Base-by-base conservation (phyloP, 2,329 filamentous ascomycete genomes). In the Cercospora sp. region DNA sequence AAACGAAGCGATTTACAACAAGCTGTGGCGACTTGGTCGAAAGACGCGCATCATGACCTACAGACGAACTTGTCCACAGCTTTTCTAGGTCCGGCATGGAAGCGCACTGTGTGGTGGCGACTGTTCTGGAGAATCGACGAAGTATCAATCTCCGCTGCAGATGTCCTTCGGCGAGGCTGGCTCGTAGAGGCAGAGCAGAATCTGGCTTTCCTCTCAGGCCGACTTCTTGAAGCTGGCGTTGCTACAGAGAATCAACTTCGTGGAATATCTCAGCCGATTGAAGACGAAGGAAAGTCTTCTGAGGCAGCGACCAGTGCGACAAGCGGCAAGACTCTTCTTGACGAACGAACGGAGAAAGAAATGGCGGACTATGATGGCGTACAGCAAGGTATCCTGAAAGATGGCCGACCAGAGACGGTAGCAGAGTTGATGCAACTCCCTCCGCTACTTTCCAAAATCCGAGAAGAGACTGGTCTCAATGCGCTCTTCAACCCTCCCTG, bases 81-180 rank as follows among this genome's bases (percentile, higher is more conserved):
- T 0, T 94, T 97, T 73, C 83, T 86, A 0, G 89, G 91, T n/a
- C 85, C 82, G 18, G 85, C 89, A 45, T 97, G 94, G 94, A 87
- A 88, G 28, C 90, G 91, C 70, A 83, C 97, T 3, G 86, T 89
- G 16, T 98, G 94, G 94, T 97, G 93, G 91, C 97, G 97, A 78
- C 85, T 98, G 0, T 93, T 97, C 77, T 97, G 93, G 93, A 89
- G 93, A 20, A 93, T 95, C 26, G 94, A 98, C 76, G 94, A 97
- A 75, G 92, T 97, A 10, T 88, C 89, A 2, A 91, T 94, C 85
- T 89, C 97, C 64, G 89, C 91, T 2, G 88, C 89, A 0, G 91
- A 95, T 73, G 90, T 97, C 68, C 83, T 97, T 3, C 86, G 87
- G 68, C 89, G 89, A 71, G 85, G 87, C 6, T 98, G 96, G 82